Evolutionary conservation across 192 early-diverging fungal species (phyloP), one percentile per base, ranked within the genome.

Genomic region (Mortierella hygrophila): DNA sequence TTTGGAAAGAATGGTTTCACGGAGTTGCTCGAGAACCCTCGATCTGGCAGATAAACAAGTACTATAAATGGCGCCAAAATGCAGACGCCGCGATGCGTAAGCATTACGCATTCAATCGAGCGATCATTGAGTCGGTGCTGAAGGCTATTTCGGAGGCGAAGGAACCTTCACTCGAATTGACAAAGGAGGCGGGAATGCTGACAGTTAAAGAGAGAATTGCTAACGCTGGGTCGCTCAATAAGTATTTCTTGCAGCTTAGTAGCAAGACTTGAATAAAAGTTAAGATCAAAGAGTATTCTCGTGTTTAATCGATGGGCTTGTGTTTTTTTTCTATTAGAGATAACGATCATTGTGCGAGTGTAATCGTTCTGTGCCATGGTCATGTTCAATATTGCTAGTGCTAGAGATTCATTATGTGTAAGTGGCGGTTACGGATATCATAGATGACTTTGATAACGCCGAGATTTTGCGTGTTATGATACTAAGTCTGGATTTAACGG

Each of bases 1-100:
- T 77, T 55, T 81, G 80, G 80, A 65, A 71, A 44, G 80, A 81
- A 72, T 81, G 74, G 80, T 81, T 76, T 69, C 72, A 81, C 29
- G 80, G 72, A 3, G 2, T 75, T 65, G 74, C 69, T 46, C 74
- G 68, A 26, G 41, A 70, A 23, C 72, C 80, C 2, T 81, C 80
- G 29, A 75, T 75, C 32, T 81, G 73, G 80, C 57, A 68, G 49
- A 65, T 81, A 46, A 81, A 81, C 68, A 81, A 75, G 54, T 35
- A 55, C 63, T 46, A 70, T 49, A 69, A 70, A 18, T 81, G 80
- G 80, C 73, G 80, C 29, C n/a, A 68, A 26, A 69, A 77, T 46
- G 60, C 63, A 0, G n/a, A 26, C 18, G 21, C 76, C 20, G 65
- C 41, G 3, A 42, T 69, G 16, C 60, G 76, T 3, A 77, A 77